These are phyloP conservation scores for Camellia sinensis DNA, from an alignment of 148 eudicot genomes.

Conservation along the genomic window DNA sequence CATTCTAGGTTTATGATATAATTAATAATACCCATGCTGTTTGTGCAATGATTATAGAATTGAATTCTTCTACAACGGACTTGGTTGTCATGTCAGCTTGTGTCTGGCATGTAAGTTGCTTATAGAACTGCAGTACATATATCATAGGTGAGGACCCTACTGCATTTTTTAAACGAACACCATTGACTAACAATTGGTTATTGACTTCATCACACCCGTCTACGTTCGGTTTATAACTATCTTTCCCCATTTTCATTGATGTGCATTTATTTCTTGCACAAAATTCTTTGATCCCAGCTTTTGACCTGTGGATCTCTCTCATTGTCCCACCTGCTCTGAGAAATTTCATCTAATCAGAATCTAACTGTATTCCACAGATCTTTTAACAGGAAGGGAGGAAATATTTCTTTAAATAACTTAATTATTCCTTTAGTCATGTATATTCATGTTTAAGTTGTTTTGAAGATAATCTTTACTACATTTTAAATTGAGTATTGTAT, in stretches of 20 bases:
- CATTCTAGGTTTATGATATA: neutral
- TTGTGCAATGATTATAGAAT: neutral
- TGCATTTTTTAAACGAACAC: neutral
- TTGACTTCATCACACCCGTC: neutral
- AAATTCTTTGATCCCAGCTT: neutral
- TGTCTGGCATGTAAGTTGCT: neutral
- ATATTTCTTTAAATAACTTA: neutral
- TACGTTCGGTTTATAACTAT: neutral
- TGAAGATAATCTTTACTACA: neutral
- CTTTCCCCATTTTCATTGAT: neutral
- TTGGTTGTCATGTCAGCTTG: neutral
- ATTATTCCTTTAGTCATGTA: neutral
- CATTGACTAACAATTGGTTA: neutral
- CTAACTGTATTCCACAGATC: neutral
- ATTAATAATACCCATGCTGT: neutral
- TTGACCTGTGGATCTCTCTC: neutral
- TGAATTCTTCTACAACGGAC: neutral
- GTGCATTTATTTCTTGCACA: neutral
- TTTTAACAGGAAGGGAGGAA: neutral
- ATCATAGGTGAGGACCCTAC: neutral
- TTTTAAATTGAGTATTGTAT: neutral
- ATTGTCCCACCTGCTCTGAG: neutral
- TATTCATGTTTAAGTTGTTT: conserved; percentile 3
- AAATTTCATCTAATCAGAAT: neutral
- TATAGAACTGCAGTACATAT: neutral